These are phyloP conservation scores for Pyrus bretschneideri DNA, from an alignment of 306 rosid genomes.

Conservation along the genomic window DNA sequence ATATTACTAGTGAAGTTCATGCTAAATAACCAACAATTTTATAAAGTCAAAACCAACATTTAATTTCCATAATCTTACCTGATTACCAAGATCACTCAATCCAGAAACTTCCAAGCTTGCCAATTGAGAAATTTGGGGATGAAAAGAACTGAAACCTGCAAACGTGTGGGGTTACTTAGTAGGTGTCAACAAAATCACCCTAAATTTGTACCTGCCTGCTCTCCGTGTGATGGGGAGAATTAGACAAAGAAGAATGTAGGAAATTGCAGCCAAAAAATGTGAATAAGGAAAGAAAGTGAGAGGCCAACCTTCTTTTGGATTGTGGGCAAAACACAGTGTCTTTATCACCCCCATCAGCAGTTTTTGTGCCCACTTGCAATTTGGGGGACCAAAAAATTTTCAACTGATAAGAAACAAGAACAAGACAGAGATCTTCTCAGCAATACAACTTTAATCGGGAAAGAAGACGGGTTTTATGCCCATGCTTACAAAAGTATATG, in stretches of 20 bases:
- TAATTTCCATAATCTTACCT: conserved; percentile 20
- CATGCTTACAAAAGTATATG: conserved; percentile 16
- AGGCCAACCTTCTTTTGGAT: conserved; percentile 46
- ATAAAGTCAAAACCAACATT: not conserved
- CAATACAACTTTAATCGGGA: conserved; percentile 35
- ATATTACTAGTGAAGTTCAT: rapidly evolving
- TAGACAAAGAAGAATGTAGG: conserved; percentile 15
- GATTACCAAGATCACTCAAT: conserved; percentile 4
- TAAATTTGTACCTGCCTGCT: conserved; percentile 23
- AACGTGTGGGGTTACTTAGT: conserved; percentile 6
- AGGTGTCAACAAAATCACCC: conserved; percentile 22
- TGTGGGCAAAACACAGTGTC: conserved; percentile 33
- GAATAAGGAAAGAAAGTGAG: conserved; percentile 35
- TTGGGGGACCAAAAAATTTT: conserved; percentile 56
- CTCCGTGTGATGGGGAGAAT: conserved; percentile 12
- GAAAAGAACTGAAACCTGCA: conserved; percentile 18
- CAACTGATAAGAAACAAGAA: conserved; percentile 33
- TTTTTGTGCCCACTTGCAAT: conserved; percentile 53
- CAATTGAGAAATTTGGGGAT: not conserved
- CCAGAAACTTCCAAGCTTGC: conserved; percentile 3
- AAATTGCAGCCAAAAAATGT: conserved; percentile 20
- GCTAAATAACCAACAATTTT: not conserved
- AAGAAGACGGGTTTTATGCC: conserved; percentile 22
- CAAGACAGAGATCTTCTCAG: conserved; percentile 32
- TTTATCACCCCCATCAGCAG: conserved; percentile 34